A percentile compares a stretch with the other conserved stretches of the same genome.
Conservation (phyloP, 2,329 filamentous ascomycete species). For the Fusarium goolgardi region DNA sequence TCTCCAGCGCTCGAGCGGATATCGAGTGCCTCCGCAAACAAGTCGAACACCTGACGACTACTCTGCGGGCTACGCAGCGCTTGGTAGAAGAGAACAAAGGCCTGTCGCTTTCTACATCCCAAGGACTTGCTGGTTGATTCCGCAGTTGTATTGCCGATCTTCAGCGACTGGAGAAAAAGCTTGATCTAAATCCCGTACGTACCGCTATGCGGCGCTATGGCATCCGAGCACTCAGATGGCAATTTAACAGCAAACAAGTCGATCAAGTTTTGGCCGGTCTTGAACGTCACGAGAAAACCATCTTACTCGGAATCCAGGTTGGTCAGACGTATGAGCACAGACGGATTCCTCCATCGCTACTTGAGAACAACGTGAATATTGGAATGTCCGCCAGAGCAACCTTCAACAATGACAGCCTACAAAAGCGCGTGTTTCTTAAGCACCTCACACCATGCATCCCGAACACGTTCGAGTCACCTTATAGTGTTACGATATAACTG, state of each 20-base stretch:
- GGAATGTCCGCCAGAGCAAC: too few species aligned
- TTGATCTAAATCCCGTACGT: background rate
- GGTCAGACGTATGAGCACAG: slow-evolving; percentile 12
- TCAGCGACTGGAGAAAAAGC: background rate
- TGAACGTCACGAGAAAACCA: background rate
- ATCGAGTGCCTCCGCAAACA: slow-evolving; percentile 6
- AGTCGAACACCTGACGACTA: background rate
- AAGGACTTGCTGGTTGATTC: background rate
- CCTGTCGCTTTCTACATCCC: background rate
- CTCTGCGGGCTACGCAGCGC: background rate
- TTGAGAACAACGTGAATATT: too few species aligned
- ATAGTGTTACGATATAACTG: too few species aligned
- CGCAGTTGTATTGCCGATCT: background rate
- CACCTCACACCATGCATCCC: too few species aligned
- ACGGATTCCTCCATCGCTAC: background rate
- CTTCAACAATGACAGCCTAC: too few species aligned
- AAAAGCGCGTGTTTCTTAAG: too few species aligned
- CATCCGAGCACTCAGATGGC: slow-evolving; percentile 24
- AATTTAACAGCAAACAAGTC: slow-evolving; percentile 19
- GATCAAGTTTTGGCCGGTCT: background rate
- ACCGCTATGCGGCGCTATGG: slow-evolving; percentile 16
- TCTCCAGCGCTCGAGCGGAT: slow-evolving; percentile 7
- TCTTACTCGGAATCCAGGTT: slow-evolving; percentile 4
- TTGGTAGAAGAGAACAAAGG: background rate
- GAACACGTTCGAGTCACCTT: too few species aligned